phyloP scores from a whole-genome alignment of 768 basidiomycete species.

The Tulasnella sp. region DNA sequence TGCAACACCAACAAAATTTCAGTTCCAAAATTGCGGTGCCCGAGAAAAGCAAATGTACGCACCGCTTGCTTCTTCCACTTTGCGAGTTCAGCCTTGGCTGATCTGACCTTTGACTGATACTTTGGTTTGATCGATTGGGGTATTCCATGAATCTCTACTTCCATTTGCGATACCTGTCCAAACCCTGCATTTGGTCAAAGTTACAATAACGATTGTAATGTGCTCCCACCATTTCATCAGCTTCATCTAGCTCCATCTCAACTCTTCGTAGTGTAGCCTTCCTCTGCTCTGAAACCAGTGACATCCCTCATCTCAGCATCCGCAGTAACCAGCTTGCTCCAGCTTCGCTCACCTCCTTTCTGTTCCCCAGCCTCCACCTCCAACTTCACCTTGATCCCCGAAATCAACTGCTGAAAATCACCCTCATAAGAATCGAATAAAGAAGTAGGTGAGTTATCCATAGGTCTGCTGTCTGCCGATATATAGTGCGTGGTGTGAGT shows the following conservation, averaged over 20 bases:
- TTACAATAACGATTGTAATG: not conserved
- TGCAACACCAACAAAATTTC: slow-evolving; percentile 16
- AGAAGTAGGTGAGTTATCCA: slow-evolving; percentile 74
- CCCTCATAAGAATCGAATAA: slow-evolving; percentile 88
- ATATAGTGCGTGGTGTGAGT: not conserved
- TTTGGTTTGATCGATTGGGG: slow-evolving; percentile 68
- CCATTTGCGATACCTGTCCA: slow-evolving; percentile 90
- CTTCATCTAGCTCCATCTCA: slow-evolving; percentile 95
- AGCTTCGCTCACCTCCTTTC: slow-evolving; percentile 44
- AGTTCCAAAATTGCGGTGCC: not conserved
- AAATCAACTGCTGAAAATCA: slow-evolving; percentile 76
- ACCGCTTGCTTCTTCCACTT: slow-evolving; percentile 60
- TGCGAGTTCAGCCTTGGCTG: slow-evolving; percentile 60
- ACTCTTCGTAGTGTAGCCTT: slow-evolving; percentile 69
- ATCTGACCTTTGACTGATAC: slow-evolving; percentile 61
- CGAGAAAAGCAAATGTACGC: slow-evolving; percentile 16
- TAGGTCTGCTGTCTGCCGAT: slow-evolving; percentile 22
- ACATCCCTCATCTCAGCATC: not conserved
- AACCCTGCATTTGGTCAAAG: not conserved
- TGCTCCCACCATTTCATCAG: slow-evolving; percentile 78
- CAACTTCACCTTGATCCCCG: slow-evolving; percentile 62
- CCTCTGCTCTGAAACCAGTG: slow-evolving; percentile 47
- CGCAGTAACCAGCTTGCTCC: not conserved
- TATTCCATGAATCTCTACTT: slow-evolving; percentile 92
- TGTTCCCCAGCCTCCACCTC: slow-evolving; percentile 54